Base-by-base conservation (phyloP, 805 yeast species). In the Scheffersomyces lignosus region DNA sequence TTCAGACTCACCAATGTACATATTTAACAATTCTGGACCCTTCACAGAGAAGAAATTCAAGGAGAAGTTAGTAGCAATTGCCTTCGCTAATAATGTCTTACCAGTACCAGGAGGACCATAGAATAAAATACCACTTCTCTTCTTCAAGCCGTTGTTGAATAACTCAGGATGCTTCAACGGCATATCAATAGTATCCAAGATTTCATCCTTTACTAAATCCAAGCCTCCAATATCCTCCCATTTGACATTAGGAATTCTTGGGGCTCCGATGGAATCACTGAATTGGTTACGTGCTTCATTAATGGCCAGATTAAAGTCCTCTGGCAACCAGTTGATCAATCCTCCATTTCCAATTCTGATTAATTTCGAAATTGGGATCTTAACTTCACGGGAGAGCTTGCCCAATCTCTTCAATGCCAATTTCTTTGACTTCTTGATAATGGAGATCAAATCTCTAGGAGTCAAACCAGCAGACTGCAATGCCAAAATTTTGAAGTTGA, bases 41-140 rank as follows among this genome's bases (percentile, higher is more conserved):
- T 93, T 93, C 12, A 93, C 97, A 48, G 96, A 86, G 62, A 93
- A 90, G 61, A 93, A 93, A 60, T 93, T 93, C 44, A 93, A 71
- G 3, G 96, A 85, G 60, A 91, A 93, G 48, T 90, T 87, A 0
- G 97, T 87, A 2, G 99, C 99, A 49, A 93, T 93, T 0, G 98
- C 98, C 60, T 93, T 93, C 9, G 99, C 99, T 41, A 93, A 71
- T 18, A 93, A 70, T 0, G 99, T 93, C 58, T 93, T 93, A 49
- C 99, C 99, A 0, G 99, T 93, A 16, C 99, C 99, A 0, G 99
- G 99, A 0, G 99, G 99, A 0, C 99, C 99, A 64, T 93, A 93
- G 58, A 93, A 89, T 45, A 93, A 64, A 26, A 93, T 86, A 33
- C 99, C 99, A 53, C 95, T 83, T 61, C 99, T 75, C 57, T 91